Evolutionary conservation across 495 filamentous ascomycete species (phyloP).

Genomic region (Xylaria grammica): DNA sequence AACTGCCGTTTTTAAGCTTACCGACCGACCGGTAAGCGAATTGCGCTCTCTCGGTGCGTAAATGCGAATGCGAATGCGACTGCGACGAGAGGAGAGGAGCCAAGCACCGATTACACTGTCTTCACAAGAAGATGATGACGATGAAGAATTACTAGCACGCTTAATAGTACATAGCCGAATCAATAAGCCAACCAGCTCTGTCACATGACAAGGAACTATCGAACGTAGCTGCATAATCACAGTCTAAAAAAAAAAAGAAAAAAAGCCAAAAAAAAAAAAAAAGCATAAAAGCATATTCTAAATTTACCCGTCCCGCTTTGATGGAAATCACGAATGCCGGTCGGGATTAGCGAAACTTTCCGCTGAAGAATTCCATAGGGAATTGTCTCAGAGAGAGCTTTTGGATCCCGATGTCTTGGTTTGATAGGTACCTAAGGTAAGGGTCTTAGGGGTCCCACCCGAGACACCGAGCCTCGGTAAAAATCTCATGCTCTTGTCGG

Average conservation of each 20-base stretch:
- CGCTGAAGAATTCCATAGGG: neutral
- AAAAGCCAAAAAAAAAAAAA: too few relatives aligned
- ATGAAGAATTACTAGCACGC: too few relatives aligned
- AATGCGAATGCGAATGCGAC: neutral
- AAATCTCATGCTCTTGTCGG: constrained; percentile 7
- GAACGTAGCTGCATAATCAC: neutral
- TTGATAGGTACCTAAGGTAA: too few relatives aligned
- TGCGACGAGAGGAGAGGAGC: neutral
- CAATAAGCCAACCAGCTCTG: neutral
- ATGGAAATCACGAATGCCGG: neutral
- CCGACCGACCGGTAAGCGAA: neutral
- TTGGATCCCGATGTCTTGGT: too few relatives aligned
- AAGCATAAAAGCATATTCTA: too few relatives aligned
- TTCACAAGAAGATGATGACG: neutral
- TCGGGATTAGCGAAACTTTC: neutral
- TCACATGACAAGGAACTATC: neutral
- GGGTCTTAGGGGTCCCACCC: constrained; percentile 2
- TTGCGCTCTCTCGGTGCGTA: neutral
- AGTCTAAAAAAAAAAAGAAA: too few relatives aligned
- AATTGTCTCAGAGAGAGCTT: neutral
- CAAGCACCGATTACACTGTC: neutral
- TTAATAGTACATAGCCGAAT: neutral
- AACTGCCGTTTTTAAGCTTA: too few relatives aligned
- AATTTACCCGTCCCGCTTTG: neutral
- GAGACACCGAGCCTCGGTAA: constrained; percentile 32